These are phyloP conservation scores for Sporothrix pseudoabietina DNA, from an alignment of 2,329 filamentous ascomycete genomes.

Conservation along the genomic window DNA sequence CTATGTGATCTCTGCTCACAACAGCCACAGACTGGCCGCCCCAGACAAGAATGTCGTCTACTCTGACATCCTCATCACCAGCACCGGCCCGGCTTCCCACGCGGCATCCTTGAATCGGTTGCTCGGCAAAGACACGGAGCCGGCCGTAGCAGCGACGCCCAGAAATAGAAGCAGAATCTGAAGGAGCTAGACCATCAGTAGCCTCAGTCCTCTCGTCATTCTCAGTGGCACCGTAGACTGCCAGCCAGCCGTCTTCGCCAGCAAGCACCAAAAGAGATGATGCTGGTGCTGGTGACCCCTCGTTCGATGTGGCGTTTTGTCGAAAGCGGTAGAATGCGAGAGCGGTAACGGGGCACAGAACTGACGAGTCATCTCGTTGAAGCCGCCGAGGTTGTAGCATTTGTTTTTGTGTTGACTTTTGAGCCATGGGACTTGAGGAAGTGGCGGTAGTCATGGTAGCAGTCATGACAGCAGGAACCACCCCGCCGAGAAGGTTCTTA, in stretches of 20 bases:
- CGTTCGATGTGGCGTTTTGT: conserved; percentile 30
- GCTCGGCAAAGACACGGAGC: conserved; percentile 62
- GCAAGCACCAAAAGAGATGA: conserved; percentile 46
- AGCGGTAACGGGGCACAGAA: conserved; percentile 61
- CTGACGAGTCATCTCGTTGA: conserved; percentile 29
- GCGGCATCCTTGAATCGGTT: conserved; percentile 74
- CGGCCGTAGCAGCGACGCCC: conserved; percentile 41
- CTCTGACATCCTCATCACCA: conserved; percentile 14
- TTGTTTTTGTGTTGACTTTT: background rate
- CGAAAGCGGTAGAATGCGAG: conserved; percentile 52
- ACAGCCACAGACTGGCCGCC: conserved; percentile 64
- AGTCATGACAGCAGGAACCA: conserved; percentile 12
- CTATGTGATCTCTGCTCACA: conserved; percentile 43
- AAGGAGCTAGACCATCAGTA: background rate
- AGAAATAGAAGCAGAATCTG: background rate
- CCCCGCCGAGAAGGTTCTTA: background rate
- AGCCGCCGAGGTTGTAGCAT: background rate
- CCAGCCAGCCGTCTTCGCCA: conserved; percentile 62
- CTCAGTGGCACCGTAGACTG: conserved; percentile 51
- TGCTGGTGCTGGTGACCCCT: background rate
- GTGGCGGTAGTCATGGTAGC: conserved; percentile 16
- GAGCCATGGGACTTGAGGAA: background rate
- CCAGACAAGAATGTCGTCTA: conserved; percentile 62
- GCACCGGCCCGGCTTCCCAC: conserved; percentile 40
- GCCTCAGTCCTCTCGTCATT: background rate